phyloP scores from a whole-genome alignment of 768 basidiomycete species.

The Termitomyces sp. region DNA sequence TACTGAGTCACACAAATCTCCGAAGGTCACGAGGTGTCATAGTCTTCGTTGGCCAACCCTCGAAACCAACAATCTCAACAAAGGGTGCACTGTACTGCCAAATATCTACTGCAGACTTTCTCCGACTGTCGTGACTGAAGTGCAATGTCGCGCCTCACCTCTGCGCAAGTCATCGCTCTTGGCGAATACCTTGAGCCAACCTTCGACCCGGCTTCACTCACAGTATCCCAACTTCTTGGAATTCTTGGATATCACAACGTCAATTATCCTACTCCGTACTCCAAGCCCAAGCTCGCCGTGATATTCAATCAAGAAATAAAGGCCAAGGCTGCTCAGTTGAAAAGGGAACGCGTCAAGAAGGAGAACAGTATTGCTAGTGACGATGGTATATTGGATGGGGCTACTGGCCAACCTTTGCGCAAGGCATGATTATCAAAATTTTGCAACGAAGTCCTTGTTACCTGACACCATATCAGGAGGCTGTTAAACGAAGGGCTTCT shows the following conservation, averaged over 20 bases:
- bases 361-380: constrained; percentile 73
- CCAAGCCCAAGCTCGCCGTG: constrained; percentile 71
- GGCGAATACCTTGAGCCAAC: constrained; percentile 79
- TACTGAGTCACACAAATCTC: no score
- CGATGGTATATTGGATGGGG: constrained; percentile 76
- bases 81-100: not conserved
- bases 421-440: not conserved
- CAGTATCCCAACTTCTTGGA: constrained; percentile 77
- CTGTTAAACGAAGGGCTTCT: constrained; percentile 49
- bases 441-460: not conserved
- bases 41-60: no score
- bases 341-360: constrained; percentile 58
- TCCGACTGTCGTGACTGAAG: not conserved
- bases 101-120: not conserved
- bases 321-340: constrained; percentile 48
- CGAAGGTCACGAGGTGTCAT: no score
- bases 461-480: constrained; percentile 14
- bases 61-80: not conserved
- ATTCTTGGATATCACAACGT: constrained; percentile 75
- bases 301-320: constrained; percentile 78
- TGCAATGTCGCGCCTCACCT: constrained; percentile 71
- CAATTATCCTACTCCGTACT: constrained; percentile 67
- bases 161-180: constrained; percentile 65
- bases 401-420: constrained; percentile 66
- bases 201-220: constrained; percentile 70